Base-by-base conservation (phyloP, 306 rosid species). In the Cicer arietinum region DNA sequence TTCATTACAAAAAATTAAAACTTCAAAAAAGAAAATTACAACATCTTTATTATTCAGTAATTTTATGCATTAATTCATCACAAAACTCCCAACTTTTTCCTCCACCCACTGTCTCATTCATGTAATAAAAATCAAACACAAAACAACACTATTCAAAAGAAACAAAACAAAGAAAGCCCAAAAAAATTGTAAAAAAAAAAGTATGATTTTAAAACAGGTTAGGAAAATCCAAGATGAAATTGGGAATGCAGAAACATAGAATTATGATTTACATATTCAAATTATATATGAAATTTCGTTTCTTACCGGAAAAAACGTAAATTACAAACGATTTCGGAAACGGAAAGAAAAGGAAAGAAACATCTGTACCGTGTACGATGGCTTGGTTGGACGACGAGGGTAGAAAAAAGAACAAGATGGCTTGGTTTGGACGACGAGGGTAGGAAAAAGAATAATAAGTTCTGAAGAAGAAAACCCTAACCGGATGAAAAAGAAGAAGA, bases 1-100 rank as follows among this genome's bases (percentile, higher is more conserved):
- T 53, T 16, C 7, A n/a, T 51, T 1, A 54, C 9, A 22, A 18
- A 47, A 47, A 11, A 11, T 10, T 22, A 20, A 57, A 8, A 20
- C 13, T 18, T 20, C 13, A 56, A 18, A 14, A 43, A 43, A 8
- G 1, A 43, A 12, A 47, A 12, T 47, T 47, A 3, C 20, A 20
- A 57, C 4, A 22, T 17, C 63, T 9, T 20, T 10, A 7, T 10
- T 57, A 25, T 20, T 57, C 41, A 10, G 44, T 12, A 11, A 60
- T 59, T 25, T 60, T 60, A 25, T 11, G 2, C 67, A 61, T 25
- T 25, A 22, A 59, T 60, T 60, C 42, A 60, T 60, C 44, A 60
- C 18, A 12, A 60, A 59, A 60, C 35, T 30, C 10, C 60, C 20
- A 50, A 1, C 35, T 30, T 30, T 30, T 30, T 0, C 8, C 8